Evolutionary conservation across 2,329 filamentous ascomycete genomes (phyloP), one percentile per base, ranked within the genome.

Genomic region (Hypoxylon sp.): DNA sequence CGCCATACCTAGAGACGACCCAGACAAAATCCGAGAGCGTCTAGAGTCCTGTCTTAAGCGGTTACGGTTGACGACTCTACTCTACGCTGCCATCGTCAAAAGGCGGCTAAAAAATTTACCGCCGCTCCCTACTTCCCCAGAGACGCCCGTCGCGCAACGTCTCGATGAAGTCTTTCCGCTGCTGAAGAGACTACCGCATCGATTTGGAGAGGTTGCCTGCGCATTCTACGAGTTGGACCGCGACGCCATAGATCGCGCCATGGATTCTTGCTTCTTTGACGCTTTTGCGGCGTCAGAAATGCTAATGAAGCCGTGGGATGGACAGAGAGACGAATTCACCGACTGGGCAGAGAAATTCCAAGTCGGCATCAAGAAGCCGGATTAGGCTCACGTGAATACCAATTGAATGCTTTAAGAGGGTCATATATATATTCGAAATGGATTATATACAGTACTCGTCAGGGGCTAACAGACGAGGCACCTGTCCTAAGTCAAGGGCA

Each of bases 241-340:
- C 0, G 77, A 80, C 0, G 82, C 85, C 24, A 90, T 91, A 45
- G 88, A 89, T 70, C 75, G 77, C 5, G 79, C 79, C 20, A 84
- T 93, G 80, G 82, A 85, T 3, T 80, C 83, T 40, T 89, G 89
- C 71, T 87, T 89, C 64, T 79, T 81, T 1, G 84, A 88, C 52
- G 89, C 90, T 0, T 85, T 85, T 69, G 80, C 78, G 0, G 85
- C 84, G 0, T 83, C 85, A 0, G 83, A 86, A 59, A 74, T 89
- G 49, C 77, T 92, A 11, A 80, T 81, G 51, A 79, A 82, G 62
- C 82, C 83, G 18, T 94, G 91, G 91, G 78, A 85, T 2, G 89
- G 85, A 0, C 78, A 84, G 48, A 83, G 86, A 16, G 93, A 97
- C 72, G 92, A 91, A 72, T 97, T 96, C 74, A 91, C 89, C 0